Evolutionary conservation across 169 alveolate species (phyloP).

Genomic region (Cryptosporidium ubiquitum): DNA sequence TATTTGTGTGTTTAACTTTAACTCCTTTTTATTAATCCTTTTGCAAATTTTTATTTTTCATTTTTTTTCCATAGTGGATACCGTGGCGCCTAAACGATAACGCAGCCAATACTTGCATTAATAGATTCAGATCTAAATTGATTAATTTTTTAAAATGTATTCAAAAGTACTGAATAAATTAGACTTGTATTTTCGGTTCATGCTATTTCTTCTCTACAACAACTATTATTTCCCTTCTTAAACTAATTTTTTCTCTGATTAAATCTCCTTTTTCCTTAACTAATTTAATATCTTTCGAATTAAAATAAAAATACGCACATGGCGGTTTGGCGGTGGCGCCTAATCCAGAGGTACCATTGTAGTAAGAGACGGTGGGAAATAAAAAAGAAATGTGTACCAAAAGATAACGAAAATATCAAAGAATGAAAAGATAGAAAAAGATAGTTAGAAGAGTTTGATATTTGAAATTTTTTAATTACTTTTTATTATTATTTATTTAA

Average conservation of each 20-base stretch:
- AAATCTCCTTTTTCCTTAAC: background rate
- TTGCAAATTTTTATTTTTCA: background rate
- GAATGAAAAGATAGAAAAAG: background rate
- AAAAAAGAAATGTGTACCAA: background rate
- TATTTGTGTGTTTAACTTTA: constrained; percentile 1
- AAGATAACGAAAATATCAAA: background rate
- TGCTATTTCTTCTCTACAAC: no score
- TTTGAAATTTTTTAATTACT: background rate
- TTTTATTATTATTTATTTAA: background rate
- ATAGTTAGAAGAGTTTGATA: background rate
- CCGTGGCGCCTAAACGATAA: constrained; percentile 57
- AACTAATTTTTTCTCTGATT: background rate
- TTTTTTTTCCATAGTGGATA: constrained; percentile 26
- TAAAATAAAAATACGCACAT: background rate
- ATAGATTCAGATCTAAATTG: background rate
- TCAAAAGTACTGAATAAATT: background rate
- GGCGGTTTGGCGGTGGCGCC: background rate
- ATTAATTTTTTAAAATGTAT: background rate
- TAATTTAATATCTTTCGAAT: no score
- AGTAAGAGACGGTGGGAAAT: constrained; percentile 8
- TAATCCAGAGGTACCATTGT: constrained; percentile 10
- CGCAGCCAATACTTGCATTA: constrained; percentile 5
- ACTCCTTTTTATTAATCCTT: background rate
- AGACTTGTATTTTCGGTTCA: no score
- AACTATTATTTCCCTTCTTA: no score